Conservation (phyloP, 2,329 filamentous ascomycete genomes). For the Pseudocercospora cruenta region DNA sequence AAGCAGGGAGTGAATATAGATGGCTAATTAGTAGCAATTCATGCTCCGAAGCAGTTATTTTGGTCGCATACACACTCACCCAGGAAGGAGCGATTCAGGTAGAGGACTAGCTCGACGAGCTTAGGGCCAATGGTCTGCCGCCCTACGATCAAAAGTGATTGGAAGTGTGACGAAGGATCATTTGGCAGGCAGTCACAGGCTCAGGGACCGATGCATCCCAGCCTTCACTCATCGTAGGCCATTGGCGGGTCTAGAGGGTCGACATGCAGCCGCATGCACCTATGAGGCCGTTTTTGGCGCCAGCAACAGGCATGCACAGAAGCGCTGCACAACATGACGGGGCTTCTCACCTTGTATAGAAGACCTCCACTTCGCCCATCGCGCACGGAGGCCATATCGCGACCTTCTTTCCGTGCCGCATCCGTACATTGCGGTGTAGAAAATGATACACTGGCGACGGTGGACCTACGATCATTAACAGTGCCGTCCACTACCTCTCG, state of each 20-base stretch:
- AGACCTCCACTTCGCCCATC: constrained; percentile 46
- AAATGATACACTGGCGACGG: constrained; percentile 29
- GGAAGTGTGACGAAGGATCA: constrained; percentile 27
- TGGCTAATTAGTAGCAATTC: constrained; percentile 19
- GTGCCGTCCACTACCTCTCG: background rate
- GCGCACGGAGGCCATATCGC: constrained; percentile 45
- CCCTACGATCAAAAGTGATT: constrained; percentile 8
- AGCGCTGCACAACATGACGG: constrained; percentile 35
- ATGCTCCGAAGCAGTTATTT: constrained; percentile 15
- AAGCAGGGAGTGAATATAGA: constrained; percentile 19
- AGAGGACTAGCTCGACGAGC: constrained; percentile 11
- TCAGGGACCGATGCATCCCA: constrained; percentile 14
- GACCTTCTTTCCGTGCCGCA: constrained; percentile 40
- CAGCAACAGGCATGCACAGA: constrained; percentile 29
- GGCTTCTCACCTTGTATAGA: constrained; percentile 45
- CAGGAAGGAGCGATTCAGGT: constrained; percentile 17
- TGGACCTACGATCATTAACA: constrained; percentile 19
- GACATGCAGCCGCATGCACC: constrained; percentile 24
- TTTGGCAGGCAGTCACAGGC: constrained; percentile 21
- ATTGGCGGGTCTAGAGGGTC: constrained; percentile 20
- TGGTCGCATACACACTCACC: constrained; percentile 6
- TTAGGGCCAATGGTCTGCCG: constrained; percentile 22
- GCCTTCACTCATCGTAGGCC: constrained; percentile 14
- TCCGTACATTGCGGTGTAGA: constrained; percentile 28
- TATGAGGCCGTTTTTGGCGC: constrained; percentile 31